phyloP scores from a whole-genome alignment of 2,329 filamentous ascomycete species.

The Aspergillus spinulosporus region DNA sequence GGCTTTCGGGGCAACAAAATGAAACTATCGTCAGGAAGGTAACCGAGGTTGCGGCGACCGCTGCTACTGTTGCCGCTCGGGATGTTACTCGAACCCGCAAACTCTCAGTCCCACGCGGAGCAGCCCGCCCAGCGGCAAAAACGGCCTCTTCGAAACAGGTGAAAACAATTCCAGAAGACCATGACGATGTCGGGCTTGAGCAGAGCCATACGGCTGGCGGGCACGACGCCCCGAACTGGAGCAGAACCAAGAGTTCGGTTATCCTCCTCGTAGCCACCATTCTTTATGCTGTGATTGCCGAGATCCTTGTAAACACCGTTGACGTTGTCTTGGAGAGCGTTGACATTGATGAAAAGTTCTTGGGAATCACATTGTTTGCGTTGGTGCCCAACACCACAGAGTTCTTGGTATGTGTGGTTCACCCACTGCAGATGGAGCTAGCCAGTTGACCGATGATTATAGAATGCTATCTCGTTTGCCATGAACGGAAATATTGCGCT shows the following conservation, averaged over 20 bases:
- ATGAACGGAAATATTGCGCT: constrained; percentile 99
- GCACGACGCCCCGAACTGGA: constrained; percentile 99
- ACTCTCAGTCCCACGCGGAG: constrained; percentile 43
- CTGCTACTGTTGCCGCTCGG: constrained; percentile 80
- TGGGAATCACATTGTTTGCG: constrained; percentile 94
- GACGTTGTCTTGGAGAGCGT: constrained; percentile 92
- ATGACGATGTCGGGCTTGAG: constrained; percentile 50
- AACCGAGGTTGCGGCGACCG: constrained; percentile 92
- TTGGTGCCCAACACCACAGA: constrained; percentile 98
- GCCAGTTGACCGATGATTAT: background rate
- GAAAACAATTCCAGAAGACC: constrained; percentile 44
- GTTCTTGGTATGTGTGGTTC: constrained; percentile 70
- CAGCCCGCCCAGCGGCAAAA: constrained; percentile 36
- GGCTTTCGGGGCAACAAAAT: constrained; percentile 80
- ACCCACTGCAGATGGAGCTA: background rate
- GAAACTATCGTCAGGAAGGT: constrained; percentile 79
- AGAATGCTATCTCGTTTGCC: constrained; percentile 98
- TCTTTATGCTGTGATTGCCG: constrained; percentile 90
- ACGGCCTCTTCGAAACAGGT: constrained; percentile 35
- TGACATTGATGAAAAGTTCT: constrained; percentile 92
- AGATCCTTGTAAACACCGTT: constrained; percentile 94
- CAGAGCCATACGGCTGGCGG: constrained; percentile 61
- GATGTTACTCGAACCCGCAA: constrained; percentile 65
- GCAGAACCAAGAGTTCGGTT: constrained; percentile 82
- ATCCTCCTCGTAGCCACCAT: constrained; percentile 87